Evolutionary conservation across 805 yeast genomes (phyloP), one percentile per base, ranked within the genome.

Genomic region (Metschnikowia amazonensis): DNA sequence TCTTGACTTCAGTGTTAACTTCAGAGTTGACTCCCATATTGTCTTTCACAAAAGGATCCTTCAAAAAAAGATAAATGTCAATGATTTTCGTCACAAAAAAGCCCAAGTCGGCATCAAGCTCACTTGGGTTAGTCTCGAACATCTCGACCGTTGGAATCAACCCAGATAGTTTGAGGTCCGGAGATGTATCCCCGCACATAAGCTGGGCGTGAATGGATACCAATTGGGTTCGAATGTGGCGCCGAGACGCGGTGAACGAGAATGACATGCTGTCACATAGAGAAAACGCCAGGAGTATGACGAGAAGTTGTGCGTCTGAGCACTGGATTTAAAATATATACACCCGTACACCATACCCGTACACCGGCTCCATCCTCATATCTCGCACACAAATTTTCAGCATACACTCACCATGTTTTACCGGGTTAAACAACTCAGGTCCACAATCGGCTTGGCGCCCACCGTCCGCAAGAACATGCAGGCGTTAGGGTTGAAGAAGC

Each of bases 401-500:
- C n/a, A n/a, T n/a, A n/a, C 29, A 13, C 28, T 14, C 23, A 47
- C 49, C 35, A 48, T 56, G 55, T 54, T 60, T 51, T 72, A 71
- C 58, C 81, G 85, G 63, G 79, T 89, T 46, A 82, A 89, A 17
- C 89, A 89, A 58, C 68, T 76, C 43, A 79, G 95, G 62, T 89
- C 97, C 2, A 75, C 89, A 5, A 89, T 92, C 50, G 97, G 96
- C 1, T 74, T 89, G 58, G 95, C 97, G 10, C 77, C 81, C 45
- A 66, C 72, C 35, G 77, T 77, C 47, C 79, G 84, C 52, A 77
- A 77, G 48, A 82, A 89, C 7, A 79, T 88, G 23, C 68, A 75
- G 47, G 76, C 85, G 6, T 71, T 92, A 49, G 98, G 98, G 0
- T 77, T 92, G 43, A 77, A 74, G 44, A 80, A 75, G 57, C 80